Evolutionary conservation across 805 yeast species (phyloP).

Genomic region (Saccharomycopsis sp.): DNA sequence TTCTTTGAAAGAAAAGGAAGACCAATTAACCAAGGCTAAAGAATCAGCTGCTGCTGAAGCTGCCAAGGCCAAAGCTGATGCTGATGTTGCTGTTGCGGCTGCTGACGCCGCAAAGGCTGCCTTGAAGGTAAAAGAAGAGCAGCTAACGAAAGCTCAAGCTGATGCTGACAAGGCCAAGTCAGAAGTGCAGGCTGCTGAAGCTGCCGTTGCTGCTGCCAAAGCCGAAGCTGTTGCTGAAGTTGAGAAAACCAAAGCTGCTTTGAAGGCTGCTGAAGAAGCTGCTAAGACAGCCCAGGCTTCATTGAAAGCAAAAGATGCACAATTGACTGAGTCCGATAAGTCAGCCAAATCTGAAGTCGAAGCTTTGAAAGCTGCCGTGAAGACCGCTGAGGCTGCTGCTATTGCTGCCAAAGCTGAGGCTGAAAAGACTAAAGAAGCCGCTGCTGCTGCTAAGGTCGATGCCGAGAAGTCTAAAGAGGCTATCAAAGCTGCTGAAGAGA

Average conservation of each 20-base stretch:
- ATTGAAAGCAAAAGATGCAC: too few species aligned
- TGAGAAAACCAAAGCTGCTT: not conserved
- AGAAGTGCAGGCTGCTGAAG: not conserved
- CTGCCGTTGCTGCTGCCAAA: not conserved
- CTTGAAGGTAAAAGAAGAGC: constrained; percentile 2
- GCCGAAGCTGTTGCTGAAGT: not conserved
- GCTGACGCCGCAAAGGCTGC: constrained; percentile 2
- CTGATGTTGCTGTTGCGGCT: not conserved
- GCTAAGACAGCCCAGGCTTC: not conserved
- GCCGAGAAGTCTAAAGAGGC: not conserved
- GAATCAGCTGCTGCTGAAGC: not conserved
- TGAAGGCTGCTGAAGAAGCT: constrained; percentile 5
- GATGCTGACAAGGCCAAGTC: not conserved
- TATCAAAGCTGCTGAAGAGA: constrained; percentile 1
- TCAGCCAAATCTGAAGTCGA: not conserved
- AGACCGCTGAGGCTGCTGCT: not conserved
- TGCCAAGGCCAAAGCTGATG: not conserved
- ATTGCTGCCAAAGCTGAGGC: constrained; percentile 1
- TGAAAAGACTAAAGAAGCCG: not conserved
- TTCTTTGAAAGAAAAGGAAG: constrained; percentile 2
- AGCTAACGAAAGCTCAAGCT: not conserved
- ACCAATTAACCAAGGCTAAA: not conserved
- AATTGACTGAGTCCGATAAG: too few species aligned
- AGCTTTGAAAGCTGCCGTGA: not conserved
- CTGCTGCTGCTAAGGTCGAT: not conserved